Evolutionary conservation across 1,284 basidiomycete species (phyloP).

Genomic region (Trichosporon faecale): DNA sequence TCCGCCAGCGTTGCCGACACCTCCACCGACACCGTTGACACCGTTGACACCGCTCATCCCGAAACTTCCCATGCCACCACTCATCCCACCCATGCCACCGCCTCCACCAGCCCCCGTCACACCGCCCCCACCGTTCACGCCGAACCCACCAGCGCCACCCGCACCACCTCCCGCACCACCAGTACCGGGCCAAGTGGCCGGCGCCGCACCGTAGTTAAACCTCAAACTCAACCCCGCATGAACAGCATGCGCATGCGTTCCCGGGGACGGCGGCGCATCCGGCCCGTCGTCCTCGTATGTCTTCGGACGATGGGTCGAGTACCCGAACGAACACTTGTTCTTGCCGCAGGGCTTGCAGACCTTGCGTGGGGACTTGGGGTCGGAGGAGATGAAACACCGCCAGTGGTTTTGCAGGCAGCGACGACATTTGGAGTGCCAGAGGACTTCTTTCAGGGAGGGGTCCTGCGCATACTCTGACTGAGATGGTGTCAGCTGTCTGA

Average conservation of each 20-base stretch:
- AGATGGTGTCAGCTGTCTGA: background rate
- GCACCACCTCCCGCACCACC: background rate
- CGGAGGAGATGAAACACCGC: slow-evolving; percentile 21
- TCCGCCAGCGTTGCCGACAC: background rate
- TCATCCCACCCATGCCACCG: background rate
- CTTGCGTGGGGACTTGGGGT: slow-evolving; percentile 18
- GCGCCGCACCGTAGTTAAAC: background rate
- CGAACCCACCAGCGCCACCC: background rate
- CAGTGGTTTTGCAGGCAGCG: slow-evolving; percentile 23
- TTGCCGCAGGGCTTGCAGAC: slow-evolving; percentile 26
- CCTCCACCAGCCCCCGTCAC: no score
- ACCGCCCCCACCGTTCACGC: background rate
- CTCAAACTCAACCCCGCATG: background rate
- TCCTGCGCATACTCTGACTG: slow-evolving; percentile 18
- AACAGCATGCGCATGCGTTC: background rate
- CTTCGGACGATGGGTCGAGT: background rate
- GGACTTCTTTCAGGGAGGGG: slow-evolving; percentile 18
- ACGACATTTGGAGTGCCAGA: slow-evolving; percentile 12
- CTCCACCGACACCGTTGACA: background rate
- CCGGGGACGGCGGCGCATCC: background rate
- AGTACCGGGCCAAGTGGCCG: background rate
- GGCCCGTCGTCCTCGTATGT: slow-evolving; percentile 8
- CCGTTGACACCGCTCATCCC: background rate
- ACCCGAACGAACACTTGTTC: slow-evolving; percentile 25
- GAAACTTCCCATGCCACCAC: background rate